Conservation (phyloP, 1,284 basidiomycete genomes). For the Puccinia triticina region DNA sequence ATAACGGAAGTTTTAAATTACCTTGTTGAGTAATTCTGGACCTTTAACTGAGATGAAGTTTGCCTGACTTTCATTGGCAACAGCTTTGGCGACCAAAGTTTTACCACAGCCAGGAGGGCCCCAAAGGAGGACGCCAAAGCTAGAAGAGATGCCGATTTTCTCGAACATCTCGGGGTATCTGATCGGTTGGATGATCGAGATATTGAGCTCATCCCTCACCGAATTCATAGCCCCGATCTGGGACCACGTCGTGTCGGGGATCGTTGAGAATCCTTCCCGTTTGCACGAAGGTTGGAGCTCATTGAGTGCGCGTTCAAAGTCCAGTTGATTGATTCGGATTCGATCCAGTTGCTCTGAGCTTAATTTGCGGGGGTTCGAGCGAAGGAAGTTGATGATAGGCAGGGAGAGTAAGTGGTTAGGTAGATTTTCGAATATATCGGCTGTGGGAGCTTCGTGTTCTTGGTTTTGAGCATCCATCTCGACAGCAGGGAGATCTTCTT, state of each 20-base stretch:
- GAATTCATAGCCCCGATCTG: slow-evolving; percentile 89
- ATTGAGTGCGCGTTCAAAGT: slow-evolving; percentile 78
- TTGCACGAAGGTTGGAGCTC: slow-evolving; percentile 93
- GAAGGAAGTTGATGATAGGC: slow-evolving; percentile 86
- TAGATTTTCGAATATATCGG: slow-evolving; percentile 63
- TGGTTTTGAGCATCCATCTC: slow-evolving; percentile 52
- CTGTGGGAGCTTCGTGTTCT: slow-evolving; percentile 56
- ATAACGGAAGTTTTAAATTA: slow-evolving; percentile 56
- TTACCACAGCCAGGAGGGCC: slow-evolving; percentile 97
- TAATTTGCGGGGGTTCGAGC: slow-evolving; percentile 78
- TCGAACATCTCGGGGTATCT: slow-evolving; percentile 83
- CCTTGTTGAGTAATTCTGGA: slow-evolving; percentile 93
- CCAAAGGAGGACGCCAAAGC: slow-evolving; percentile 94
- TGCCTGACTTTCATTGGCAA: slow-evolving; percentile 88
- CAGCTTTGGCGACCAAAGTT: slow-evolving; percentile 91
- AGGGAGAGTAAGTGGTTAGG: slow-evolving; percentile 63
- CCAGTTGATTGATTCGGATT: slow-evolving; percentile 75
- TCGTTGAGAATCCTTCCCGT: slow-evolving; percentile 94
- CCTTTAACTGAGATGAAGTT: slow-evolving; percentile 98
- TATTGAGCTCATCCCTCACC: slow-evolving; percentile 87
- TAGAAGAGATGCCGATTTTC: slow-evolving; percentile 79
- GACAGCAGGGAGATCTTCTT: slow-evolving; percentile 40
- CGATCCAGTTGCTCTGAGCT: slow-evolving; percentile 75
- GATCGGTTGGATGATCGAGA: slow-evolving; percentile 97
- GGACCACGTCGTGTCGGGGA: slow-evolving; percentile 91